phyloP scores from a whole-genome alignment of 2,329 filamentous ascomycete species.

The Nemania serpens region DNA sequence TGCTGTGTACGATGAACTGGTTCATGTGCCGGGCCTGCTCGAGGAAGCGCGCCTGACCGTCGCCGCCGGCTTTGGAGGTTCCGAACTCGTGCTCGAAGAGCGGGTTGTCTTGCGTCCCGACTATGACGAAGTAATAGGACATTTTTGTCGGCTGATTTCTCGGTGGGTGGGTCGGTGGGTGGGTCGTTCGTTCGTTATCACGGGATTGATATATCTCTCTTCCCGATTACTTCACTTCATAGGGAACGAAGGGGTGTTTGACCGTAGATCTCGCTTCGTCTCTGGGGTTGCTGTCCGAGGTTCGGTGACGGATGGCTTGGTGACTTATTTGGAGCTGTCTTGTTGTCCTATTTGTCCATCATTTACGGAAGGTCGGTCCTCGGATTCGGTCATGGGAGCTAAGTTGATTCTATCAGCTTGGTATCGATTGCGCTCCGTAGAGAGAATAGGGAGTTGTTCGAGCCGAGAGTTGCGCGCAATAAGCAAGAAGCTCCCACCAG shows the following conservation, averaged over 20 bases:
- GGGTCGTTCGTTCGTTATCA: too few relatives aligned
- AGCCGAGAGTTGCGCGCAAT: neutral
- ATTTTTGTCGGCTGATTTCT: conserved; percentile 52
- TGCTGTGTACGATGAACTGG: conserved; percentile 95
- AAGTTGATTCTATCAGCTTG: neutral
- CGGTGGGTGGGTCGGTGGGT: neutral
- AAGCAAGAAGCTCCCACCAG: too few relatives aligned
- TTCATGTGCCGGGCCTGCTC: conserved; percentile 92
- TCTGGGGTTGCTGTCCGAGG: neutral
- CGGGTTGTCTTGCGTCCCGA: conserved; percentile 93
- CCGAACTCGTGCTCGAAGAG: conserved; percentile 98
- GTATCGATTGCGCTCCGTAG: neutral
- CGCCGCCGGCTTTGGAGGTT: conserved; percentile 92
- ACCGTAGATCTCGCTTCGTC: neutral
- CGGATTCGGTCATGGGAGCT: neutral
- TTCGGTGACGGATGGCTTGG: neutral
- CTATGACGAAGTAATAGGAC: conserved; percentile 98
- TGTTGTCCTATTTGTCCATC: conserved; percentile 31
- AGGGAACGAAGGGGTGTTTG: too few relatives aligned
- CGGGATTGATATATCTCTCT: too few relatives aligned
- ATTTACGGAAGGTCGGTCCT: conserved; percentile 24
- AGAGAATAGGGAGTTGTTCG: neutral
- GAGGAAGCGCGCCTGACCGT: conserved; percentile 86
- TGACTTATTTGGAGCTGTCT: neutral
- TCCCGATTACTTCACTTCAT: too few relatives aligned